Conservation (phyloP, 2,329 filamentous ascomycete genomes). For the Diaporthe velutina region DNA sequence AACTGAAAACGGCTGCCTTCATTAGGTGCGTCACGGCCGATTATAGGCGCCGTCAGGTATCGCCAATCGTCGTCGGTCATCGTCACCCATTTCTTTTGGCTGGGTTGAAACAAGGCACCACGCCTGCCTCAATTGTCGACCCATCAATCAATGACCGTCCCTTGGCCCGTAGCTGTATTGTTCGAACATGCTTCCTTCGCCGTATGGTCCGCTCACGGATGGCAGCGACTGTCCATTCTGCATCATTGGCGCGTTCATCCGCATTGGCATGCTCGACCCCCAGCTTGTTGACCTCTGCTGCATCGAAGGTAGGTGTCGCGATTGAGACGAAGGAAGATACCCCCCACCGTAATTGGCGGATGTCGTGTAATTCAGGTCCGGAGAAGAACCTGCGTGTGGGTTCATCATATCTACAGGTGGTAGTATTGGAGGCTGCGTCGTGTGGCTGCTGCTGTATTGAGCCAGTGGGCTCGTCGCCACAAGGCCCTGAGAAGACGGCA, state of each 20-base stretch:
- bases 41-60: constrained; percentile 13
- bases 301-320: constrained; percentile 35
- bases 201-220: constrained; percentile 29
- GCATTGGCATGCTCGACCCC: constrained; percentile 31
- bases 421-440: constrained; percentile 27
- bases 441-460: constrained; percentile 37
- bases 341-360: constrained; percentile 34
- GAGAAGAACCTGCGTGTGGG: constrained; percentile 35
- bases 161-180: constrained; percentile 34
- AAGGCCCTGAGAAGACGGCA: constrained; percentile 31
- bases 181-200: constrained; percentile 38
- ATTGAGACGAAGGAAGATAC: constrained; percentile 33
- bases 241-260: constrained; percentile 30
- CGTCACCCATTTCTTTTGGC: background rate
- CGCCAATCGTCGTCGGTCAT: background rate
- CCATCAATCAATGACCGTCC: constrained; percentile 33
- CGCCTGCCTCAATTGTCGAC: background rate
- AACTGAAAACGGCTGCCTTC: constrained; percentile 14
- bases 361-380: constrained; percentile 39
- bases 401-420: constrained; percentile 37
- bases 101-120: background rate
- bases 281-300: constrained; percentile 32
- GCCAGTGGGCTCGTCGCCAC: constrained; percentile 35
- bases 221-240: constrained; percentile 31
- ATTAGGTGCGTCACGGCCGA: constrained; percentile 2